Base-by-base conservation (phyloP, 352 stramenopile genomes). In the Phytophthora parvispora region DNA sequence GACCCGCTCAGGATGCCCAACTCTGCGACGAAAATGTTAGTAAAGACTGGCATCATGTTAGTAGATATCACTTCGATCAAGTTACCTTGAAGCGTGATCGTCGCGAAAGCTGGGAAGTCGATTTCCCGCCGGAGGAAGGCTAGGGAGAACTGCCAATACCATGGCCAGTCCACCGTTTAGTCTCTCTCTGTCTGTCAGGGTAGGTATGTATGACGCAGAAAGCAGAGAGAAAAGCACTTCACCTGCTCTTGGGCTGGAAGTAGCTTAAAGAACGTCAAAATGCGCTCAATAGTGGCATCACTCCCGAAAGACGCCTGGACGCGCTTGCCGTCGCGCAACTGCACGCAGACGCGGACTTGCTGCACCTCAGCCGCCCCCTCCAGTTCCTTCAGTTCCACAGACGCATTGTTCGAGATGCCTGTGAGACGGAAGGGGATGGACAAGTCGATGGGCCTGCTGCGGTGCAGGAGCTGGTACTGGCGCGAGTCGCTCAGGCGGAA, bases 381-480 rank as follows among this genome's bases (percentile, higher is more conserved):
- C 3, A 84, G 53, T 38, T 74, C 77, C n/a, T 71, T 73, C 32
- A 97, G 49, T 68, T 97, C 86, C 22, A 97, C 55, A 13, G 70
- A 66, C 16, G 90, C 89, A 53, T 96, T 96, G 65, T 94, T 94
- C 34, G 90, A 94, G 24, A 97, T 82, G 29, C 90, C 90, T 15
- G 90, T 95, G 27, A 97, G 77, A 4, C 89, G 86, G 56, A 97
- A 97, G 32, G 90, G 89, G 47, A 95, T 84, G 18, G 90, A 93
- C 42, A 95, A 64, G 59, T 97, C 90, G 20, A 97, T 70, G 8
- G 80, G 47, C 15, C 72, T 81, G 40, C 75, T 77, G 50, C 87
- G 89, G 64, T 96, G 89, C 48, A 85, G 56, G 18, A 97, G 77
- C 63, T 95, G 78, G 56, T 72, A 91, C 55, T 83, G 74, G 28